Percentiles rank a stretch among this genome's conserved stretches.
These are phyloP conservation scores for Sapria himalayana DNA, from an alignment of 345 rosid species.

Conservation along the genomic window DNA sequence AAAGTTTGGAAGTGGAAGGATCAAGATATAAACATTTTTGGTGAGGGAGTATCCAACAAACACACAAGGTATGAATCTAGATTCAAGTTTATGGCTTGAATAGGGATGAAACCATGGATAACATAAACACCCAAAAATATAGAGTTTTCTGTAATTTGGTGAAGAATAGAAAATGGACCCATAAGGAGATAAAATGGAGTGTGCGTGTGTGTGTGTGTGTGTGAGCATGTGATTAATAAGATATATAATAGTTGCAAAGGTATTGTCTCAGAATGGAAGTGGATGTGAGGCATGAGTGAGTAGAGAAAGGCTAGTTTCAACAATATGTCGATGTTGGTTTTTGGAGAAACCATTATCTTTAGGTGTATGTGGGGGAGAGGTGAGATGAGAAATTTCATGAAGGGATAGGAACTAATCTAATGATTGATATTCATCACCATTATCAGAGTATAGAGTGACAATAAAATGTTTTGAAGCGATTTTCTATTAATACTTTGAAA, in stretches of 20 bases:
- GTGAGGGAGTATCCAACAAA: background rate
- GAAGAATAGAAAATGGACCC: background rate
- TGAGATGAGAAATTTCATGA: background rate
- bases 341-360: background rate
- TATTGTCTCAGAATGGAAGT: rapidly evolving
- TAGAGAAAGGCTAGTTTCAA: rapidly evolving
- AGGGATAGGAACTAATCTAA: too few relatives aligned
- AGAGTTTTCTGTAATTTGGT: background rate
- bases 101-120: background rate
- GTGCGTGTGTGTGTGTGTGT: too few relatives aligned
- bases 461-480: too few relatives aligned
- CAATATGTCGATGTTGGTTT: background rate
- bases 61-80: background rate
- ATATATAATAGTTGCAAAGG: background rate
- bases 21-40: background rate
- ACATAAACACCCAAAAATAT: background rate
- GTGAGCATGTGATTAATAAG: background rate
- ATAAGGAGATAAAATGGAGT: background rate
- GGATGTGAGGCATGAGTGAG: background rate
- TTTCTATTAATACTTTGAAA: too few relatives aligned
- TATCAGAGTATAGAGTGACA: too few relatives aligned
- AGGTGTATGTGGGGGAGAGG: background rate
- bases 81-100: background rate
- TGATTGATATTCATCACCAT: too few relatives aligned
- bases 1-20: background rate